These are phyloP conservation scores for Aspergillus japonicus DNA, from an alignment of 2,329 filamentous ascomycete genomes.

Conservation along the genomic window DNA sequence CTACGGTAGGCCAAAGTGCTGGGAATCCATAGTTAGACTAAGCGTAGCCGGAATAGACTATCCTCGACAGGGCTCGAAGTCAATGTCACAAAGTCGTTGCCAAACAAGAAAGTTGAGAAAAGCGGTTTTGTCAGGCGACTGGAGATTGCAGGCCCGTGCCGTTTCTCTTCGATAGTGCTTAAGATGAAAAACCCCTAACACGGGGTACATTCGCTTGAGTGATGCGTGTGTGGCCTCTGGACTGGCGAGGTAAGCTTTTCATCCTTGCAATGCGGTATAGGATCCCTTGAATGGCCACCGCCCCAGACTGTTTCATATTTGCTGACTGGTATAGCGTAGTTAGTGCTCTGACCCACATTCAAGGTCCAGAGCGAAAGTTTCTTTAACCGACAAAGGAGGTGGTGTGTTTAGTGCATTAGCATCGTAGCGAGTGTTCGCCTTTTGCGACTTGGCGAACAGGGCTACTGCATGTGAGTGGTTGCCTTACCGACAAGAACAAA, in stretches of 20 bases:
- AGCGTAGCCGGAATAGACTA: not conserved
- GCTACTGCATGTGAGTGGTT: slow-evolving; percentile 21
- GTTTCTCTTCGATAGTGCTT: not conserved
- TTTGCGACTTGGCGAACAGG: slow-evolving; percentile 6
- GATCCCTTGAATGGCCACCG: slow-evolving; percentile 8
- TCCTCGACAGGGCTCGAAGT: not conserved
- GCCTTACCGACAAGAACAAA: slow-evolving; percentile 13
- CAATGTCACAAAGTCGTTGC: not conserved
- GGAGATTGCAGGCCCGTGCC: not conserved
- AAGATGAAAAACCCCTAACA: not conserved
- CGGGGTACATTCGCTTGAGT: not conserved
- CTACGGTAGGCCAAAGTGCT: not conserved
- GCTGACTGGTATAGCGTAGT: slow-evolving; percentile 5
- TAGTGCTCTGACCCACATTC: not conserved
- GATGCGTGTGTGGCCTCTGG: not conserved
- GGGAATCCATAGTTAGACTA: not conserved
- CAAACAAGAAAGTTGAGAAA: not conserved
- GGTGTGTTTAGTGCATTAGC: slow-evolving; percentile 19
- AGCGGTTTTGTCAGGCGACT: not conserved
- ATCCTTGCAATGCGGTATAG: slow-evolving; percentile 2
- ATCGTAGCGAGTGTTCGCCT: slow-evolving; percentile 13
- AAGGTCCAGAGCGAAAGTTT: slow-evolving; percentile 1
- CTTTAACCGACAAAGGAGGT: slow-evolving; percentile 5
- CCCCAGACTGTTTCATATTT: slow-evolving; percentile 8
- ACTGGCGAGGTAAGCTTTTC: not conserved